Evolutionary conservation across 176 grass and related monocot species (phyloP), one percentile per base, ranked within the genome.

Genomic region (Oryza rufipogon): DNA sequence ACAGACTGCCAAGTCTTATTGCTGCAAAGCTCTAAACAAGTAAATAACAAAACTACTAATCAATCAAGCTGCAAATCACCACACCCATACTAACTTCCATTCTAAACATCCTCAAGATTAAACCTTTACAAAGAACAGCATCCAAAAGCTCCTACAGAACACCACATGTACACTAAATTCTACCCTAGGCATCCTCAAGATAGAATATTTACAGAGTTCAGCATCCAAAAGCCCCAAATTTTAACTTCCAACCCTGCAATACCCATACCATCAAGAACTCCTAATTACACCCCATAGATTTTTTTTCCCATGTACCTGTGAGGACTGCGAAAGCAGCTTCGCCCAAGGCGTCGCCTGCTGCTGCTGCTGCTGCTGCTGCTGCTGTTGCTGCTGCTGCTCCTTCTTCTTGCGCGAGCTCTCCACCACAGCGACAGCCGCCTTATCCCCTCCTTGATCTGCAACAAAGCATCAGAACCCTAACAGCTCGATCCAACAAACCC

Each of bases 241-340:
- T 71, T 39, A 68, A 52, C 75, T 38, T 64, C 34, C 16, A 64
- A 78, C 76, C 54, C 65, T 51, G 85, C 61, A 38, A 51, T 32
- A 87, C 47, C 58, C 45, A 66, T 73, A 58, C 3, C 20, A 46
- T 58, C 20, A 45, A 26, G 67, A 64, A 68, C 41, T 64, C 47
- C 41, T 23, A 47, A 45, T 3, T 70, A 71, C 13, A 28, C 1
- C 4, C 6, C 51, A 23, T 17, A 12, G 4, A 77, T 33, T 36
- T 6, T 42, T 58, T 17, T 52, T 38, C 36, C 9, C 32, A 8
- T 20, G 52, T 63, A 92, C 97, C 97, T 96, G 87, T 38, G 97
- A 91, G 60, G 81, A 85, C 79, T 99, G 91, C n/a, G 97, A 99
- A 10, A 99, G 88, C 34, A 99, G 84, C 79, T 94, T 99, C 2